phyloP scores from a whole-genome alignment of 2,329 filamentous ascomycete genomes.

The Fusarium coffeatum region DNA sequence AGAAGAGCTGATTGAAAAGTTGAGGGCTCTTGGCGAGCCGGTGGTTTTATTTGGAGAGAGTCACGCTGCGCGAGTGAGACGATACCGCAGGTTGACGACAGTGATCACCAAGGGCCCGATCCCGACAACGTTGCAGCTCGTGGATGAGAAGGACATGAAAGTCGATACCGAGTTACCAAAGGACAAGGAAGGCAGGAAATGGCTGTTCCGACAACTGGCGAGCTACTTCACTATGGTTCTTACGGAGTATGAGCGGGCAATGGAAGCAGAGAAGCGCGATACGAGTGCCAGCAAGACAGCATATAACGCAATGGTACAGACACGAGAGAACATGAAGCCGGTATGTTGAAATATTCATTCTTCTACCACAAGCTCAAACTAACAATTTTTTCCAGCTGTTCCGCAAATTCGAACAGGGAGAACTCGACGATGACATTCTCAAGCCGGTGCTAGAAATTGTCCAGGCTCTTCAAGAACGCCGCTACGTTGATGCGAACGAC shows the following conservation, averaged over 20 bases:
- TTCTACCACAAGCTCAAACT: background rate
- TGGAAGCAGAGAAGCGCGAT: conserved; percentile 71
- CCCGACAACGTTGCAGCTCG: conserved; percentile 82
- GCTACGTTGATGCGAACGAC: conserved; percentile 97
- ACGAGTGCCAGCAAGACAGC: conserved; percentile 86
- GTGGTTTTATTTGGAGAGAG: conserved; percentile 83
- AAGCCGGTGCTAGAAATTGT: conserved; percentile 92
- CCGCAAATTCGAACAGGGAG: conserved; percentile 84
- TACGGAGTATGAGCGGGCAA: conserved; percentile 83
- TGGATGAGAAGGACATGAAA: conserved; percentile 91
- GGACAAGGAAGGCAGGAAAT: conserved; percentile 73
- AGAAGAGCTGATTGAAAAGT: conserved; percentile 73
- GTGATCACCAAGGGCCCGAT: conserved; percentile 81
- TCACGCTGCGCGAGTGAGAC: conserved; percentile 73
- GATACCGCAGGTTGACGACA: conserved; percentile 75
- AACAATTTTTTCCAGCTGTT: conserved; percentile 69
- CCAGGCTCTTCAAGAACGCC: conserved; percentile 85
- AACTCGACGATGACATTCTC: conserved; percentile 82
- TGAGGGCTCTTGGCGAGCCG: conserved; percentile 80
- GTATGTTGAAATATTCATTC: conserved; percentile 51
- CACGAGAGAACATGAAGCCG: conserved; percentile 87
- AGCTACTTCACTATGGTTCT: conserved; percentile 98
- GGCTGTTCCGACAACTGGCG: conserved; percentile 86
- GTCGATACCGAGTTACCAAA: conserved; percentile 71
- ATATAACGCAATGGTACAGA: conserved; percentile 85